A percentile compares a stretch with the other conserved stretches of the same genome.
Conservation (phyloP, 75 land plant species). For the Pseudotsuga menziesii region DNA sequence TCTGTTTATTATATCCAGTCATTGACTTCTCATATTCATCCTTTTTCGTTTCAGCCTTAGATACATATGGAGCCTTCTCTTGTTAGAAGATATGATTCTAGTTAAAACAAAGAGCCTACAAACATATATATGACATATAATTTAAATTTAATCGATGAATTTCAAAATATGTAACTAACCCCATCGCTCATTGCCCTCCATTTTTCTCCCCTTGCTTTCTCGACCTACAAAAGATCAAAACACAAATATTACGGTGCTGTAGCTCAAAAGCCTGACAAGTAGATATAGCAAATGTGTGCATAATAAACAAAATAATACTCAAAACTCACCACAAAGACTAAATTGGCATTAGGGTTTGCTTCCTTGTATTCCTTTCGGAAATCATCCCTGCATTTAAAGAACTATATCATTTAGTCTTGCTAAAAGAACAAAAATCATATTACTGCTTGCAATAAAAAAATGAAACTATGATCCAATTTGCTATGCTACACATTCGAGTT, state of each 20-base stretch:
- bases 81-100: neutral
- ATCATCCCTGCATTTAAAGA: constrained; percentile 45
- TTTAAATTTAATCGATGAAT: too few relatives aligned
- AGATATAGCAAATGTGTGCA: too few relatives aligned
- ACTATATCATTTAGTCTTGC: too few relatives aligned
- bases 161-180: constrained; percentile 28
- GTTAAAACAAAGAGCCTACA: too few relatives aligned
- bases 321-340: constrained; percentile 60
- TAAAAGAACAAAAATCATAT: too few relatives aligned
- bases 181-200: constrained; percentile 64
- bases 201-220: constrained; percentile 80
- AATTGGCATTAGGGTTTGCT: constrained; percentile 75
- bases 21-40: constrained; percentile 27
- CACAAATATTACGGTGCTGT: too few relatives aligned
- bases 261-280: too few relatives aligned
- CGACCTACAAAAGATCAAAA: constrained; percentile 39
- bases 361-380: constrained; percentile 69
- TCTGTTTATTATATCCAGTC: constrained; percentile 36
- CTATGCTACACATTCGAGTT: too few relatives aligned
- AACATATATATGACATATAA: too few relatives aligned
- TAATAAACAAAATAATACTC: too few relatives aligned
- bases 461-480: neutral
- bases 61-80: constrained; percentile 47
- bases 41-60: constrained; percentile 30
- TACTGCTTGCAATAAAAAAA: too few relatives aligned